Conservation (phyloP, 2,329 filamentous ascomycete species). For the Fusarium clavum region DNA sequence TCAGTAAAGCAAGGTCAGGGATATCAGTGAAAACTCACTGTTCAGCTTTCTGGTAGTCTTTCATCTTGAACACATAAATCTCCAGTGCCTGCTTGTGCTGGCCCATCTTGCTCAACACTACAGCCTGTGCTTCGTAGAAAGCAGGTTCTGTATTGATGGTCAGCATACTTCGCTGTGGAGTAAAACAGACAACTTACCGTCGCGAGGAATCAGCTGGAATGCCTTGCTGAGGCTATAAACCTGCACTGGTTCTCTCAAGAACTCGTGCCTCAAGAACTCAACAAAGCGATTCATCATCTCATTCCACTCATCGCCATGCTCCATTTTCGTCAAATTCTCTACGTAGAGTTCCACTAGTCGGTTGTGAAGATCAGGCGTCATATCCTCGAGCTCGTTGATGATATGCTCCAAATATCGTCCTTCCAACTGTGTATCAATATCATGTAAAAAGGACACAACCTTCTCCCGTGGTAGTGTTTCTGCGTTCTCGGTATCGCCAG, state of each 20-base stretch:
- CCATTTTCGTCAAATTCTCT: conserved; percentile 65
- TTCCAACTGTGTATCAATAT: conserved; percentile 77
- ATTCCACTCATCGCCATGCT: conserved; percentile 63
- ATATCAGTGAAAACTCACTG: conserved; percentile 68
- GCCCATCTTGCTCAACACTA: conserved; percentile 94
- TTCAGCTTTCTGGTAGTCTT: conserved; percentile 90
- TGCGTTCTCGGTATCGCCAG: conserved; percentile 93
- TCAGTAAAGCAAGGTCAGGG: conserved; percentile 30
- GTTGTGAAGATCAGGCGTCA: conserved; percentile 88
- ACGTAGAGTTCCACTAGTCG: conserved; percentile 77
- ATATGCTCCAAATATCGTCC: conserved; percentile 90
- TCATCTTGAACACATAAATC: conserved; percentile 95
- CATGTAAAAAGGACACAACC: conserved; percentile 79
- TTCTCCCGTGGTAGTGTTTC: conserved; percentile 84
- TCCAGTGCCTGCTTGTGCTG: conserved; percentile 95
- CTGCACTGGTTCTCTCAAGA: conserved; percentile 79
- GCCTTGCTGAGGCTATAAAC: conserved; percentile 82
- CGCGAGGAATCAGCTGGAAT: conserved; percentile 80
- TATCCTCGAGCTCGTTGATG: conserved; percentile 86
- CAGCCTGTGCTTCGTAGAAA: conserved; percentile 90
- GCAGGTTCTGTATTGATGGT: conserved; percentile 70
- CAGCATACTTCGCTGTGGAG: conserved; percentile 2
- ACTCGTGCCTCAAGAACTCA: conserved; percentile 76
- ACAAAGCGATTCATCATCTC: conserved; percentile 75
- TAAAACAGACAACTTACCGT: conserved; percentile 68